Base-by-base conservation (phyloP, 140 eudicot species). In the Stevia rebaudiana region DNA sequence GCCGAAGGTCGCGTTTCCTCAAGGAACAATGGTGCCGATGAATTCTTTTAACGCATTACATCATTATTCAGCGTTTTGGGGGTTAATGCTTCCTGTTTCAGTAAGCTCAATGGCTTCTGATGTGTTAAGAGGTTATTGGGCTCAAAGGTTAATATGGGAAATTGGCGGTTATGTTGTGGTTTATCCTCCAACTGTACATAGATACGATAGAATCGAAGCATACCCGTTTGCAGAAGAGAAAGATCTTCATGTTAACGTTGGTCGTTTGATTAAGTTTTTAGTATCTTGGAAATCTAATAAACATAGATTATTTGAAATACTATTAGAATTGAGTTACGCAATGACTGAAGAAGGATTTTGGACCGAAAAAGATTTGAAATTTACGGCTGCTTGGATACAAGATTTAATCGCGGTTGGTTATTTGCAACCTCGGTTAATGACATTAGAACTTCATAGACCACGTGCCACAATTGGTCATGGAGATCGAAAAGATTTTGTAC, bases 291-390 rank as follows among this genome's bases (percentile, higher is more conserved):
- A 88, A 73, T 91, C 95, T 0, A 51, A 59, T 50, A 87, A 87
- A 68, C 94, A 91, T 35, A 69, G 88, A 33, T 68, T 91, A 52
- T 84, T 84, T 30, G 98, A 91, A 60, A 91, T 84, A 59, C 68
- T 91, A 42, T 33, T 91, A 80, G 94, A 91, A 28, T 71, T 91
- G 73, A 87, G 98, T 68, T 87, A 75, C 54, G 94, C 77, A 3
- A 91, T 91, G 98, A 95, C 98, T 25, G 98, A 91, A 65, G 98
- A 91, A 84, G 86, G 95, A 10, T 91, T 87, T 80, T 91, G 98
- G 98, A 80, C 89, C 0, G 98, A 87, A 59, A 87, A 79, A 65
- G 98, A 91, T 62, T 80, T 91, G 33, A 82, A 80, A 31, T 84
- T 91, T 50, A 87, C 95, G 2, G 98, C 95, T 68, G 98, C 98